Evolutionary conservation across 2,329 filamentous ascomycete species (phyloP), one percentile per base, ranked within the genome.

Genomic region (Emergomyces pasteurianus): DNA sequence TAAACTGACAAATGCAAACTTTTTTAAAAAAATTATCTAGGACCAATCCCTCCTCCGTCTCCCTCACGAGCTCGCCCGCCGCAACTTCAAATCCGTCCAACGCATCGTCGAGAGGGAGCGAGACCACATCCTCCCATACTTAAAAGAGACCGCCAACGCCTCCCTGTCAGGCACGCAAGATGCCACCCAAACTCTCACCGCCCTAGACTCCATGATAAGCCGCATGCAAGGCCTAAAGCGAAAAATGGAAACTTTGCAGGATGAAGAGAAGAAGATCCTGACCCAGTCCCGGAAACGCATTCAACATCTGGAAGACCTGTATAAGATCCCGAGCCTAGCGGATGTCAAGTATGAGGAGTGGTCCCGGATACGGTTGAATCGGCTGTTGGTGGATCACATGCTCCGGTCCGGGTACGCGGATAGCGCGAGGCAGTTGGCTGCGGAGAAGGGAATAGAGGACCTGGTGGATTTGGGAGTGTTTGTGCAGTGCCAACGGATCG

Each of bases 281-380:
- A 80, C 80, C 7, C 87, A 95, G 68, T 84, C 89, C 36, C 83
- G 85, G 59, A 87, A 89, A 64, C 84, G 94, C 38, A 85, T 95
- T 62, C 79, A 83, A 31, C 92, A 99, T 75, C 79, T 99, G 40
- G 83, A 89, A 66, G 85, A 91, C 66, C 80, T 99, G 4, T 90
- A 94, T 73, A 76, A 82, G 52, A 89, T 97, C 68, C 83, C 87
- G 61, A 89, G 85, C 63, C 80, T 96, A 63, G 88, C 90, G 58
- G 94, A 99, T 72, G 90, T 95, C 67, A 90, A 90, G 70, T 99
- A 97, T 75, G 92, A 97, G 70, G 80, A 83, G 61, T 99, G 94
- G 94, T 90, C 88, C 63, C 84, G 89, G 60, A 84, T 84, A 46
- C 81, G 94, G 26, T 79, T 99, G 52, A 88, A 96, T 74, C 81